phyloP scores from a whole-genome alignment of 2,329 filamentous ascomycete genomes.

The Fusarium succisae region DNA sequence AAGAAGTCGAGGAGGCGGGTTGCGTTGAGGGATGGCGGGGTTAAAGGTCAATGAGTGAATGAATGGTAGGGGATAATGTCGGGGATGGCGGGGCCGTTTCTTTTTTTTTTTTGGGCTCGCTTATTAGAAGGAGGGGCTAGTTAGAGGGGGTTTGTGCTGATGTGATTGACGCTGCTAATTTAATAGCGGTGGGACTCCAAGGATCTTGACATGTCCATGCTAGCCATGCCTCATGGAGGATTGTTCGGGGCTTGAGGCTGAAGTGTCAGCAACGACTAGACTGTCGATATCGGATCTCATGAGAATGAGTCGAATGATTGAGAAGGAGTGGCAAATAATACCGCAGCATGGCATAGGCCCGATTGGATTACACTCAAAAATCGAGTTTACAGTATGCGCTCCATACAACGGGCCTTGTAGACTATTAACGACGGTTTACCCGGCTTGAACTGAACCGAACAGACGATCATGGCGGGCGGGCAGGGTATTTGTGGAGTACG shows the following conservation, averaged over 20 bases:
- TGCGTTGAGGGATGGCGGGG: slow-evolving; percentile 29
- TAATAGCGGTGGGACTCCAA: slow-evolving; percentile 6
- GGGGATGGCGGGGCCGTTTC: slow-evolving; percentile 34
- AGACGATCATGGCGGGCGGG: slow-evolving; percentile 16
- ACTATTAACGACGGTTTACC: background rate
- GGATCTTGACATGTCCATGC: background rate
- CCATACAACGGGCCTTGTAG: slow-evolving; percentile 9
- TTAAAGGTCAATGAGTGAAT: slow-evolving; percentile 18
- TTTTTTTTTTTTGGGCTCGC: slow-evolving; percentile 11
- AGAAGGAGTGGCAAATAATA: background rate
- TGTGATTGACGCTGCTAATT: slow-evolving; percentile 24
- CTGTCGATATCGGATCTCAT: background rate
- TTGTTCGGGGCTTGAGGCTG: slow-evolving; percentile 17
- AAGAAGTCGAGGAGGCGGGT: slow-evolving; percentile 7
- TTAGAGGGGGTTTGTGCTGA: slow-evolving; percentile 13
- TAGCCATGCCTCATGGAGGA: slow-evolving; percentile 1
- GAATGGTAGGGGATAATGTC: background rate
- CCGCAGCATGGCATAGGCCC: background rate
- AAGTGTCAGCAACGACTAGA: background rate
- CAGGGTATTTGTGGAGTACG: slow-evolving; percentile 1
- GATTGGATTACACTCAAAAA: background rate
- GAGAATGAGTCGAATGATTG: background rate
- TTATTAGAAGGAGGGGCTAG: background rate
- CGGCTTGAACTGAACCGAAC: background rate
- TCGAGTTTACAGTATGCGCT: slow-evolving; percentile 6